Base-by-base conservation (phyloP, 2,329 filamentous ascomycete species). In the Fusarium fracticaudum region DNA sequence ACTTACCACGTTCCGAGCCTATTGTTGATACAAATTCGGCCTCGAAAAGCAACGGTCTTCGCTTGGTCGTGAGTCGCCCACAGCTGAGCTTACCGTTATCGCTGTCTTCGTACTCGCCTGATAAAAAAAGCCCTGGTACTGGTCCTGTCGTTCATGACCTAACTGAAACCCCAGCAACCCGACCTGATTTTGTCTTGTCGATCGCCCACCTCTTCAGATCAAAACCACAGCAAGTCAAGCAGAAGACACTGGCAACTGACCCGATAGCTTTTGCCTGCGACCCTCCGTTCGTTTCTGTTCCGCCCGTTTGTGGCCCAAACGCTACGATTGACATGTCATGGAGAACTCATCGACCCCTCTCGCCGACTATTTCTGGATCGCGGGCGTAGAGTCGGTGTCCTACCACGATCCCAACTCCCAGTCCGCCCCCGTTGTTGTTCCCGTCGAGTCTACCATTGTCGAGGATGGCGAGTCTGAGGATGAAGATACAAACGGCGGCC, bases 341-440 rank as follows among this genome's bases (percentile, higher is more conserved):
- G 89, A 90, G 80, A 85, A 82, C 83, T 86, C 89, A 68, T 91
- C 90, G 73, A 87, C 87, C 74, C 91, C 91, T 80, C 86, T 93
- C 81, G 91, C 91, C 82, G 91, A 93, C 82, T 93, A 93, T 84
- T 93, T 93, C 83, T 93, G 91, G 91, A 92, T 93, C 81, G 91
- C 91, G 75, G 91, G 91, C 78, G 87, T 93, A 83, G 91, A 93
- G 82, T 89, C 89, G 70, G 87, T 92, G 76, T 87, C 88, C 64
- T 92, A 92, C 84, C 87, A 90, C 71, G 91, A 92, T 75, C 80
- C 84, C 77, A 82, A 82, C 59, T 82, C 82, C 58, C 73, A 75
- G 37, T 54, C 69, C 38, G 64, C 60, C 61, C 59, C 79, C 47
- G 73, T 65, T 17, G 44, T 51, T 67, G 72, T 77, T 79, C 74